Evolutionary conservation across 108 stramenopile species (phyloP).

Genomic region (Skeletonema menzelii): DNA sequence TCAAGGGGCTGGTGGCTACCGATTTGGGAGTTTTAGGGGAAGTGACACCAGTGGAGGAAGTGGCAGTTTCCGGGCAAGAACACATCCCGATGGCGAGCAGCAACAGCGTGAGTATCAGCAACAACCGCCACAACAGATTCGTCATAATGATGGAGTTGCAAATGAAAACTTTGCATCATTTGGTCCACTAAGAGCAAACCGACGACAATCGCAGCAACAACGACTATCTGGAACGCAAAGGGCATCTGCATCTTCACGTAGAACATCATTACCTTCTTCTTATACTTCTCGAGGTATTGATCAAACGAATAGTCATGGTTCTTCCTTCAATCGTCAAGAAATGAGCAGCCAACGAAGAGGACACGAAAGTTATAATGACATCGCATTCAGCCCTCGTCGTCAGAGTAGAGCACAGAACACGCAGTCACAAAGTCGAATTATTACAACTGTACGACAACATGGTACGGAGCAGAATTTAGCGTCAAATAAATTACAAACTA

Average conservation of each 20-base stretch:
- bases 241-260: not conserved
- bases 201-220: not conserved
- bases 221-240: not conserved
- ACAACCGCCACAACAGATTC: not conserved
- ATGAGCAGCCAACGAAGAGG: not conserved
- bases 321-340: not conserved
- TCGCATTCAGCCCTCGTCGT: not conserved
- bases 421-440: not conserved
- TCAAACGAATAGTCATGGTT: not conserved
- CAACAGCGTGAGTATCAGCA: not conserved
- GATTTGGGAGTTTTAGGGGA: not conserved
- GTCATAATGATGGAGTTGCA: not conserved
- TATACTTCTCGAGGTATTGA: not conserved
- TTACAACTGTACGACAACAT: not conserved
- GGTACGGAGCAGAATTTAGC: too few species aligned
- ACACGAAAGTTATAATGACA: not conserved
- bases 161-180: not conserved
- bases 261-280: not conserved
- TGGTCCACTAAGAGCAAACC: not conserved
- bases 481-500: too few species aligned
- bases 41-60: not conserved
- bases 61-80: not conserved
- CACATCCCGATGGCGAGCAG: not conserved
- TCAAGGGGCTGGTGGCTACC: not conserved
- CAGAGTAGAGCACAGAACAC: not conserved